These are phyloP conservation scores for Globisporangium carolinianum DNA, from an alignment of 352 stramenopile species.

Conservation along the genomic window DNA sequence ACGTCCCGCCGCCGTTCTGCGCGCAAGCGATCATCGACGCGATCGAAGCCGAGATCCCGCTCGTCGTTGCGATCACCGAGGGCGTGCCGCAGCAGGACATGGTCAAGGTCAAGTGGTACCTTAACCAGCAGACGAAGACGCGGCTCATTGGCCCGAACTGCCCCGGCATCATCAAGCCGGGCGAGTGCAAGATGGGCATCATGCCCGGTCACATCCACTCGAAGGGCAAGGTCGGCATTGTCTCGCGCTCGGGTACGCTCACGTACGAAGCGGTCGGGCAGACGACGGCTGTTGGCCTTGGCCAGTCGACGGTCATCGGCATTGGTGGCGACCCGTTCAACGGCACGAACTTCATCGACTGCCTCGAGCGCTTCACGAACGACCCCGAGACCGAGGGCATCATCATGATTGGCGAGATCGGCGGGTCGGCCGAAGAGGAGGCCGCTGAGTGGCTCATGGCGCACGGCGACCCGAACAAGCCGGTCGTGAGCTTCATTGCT, in stretches of 20 bases:
- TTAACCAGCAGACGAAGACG: conserved; percentile 91
- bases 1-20: conserved; percentile 98
- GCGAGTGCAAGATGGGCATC: conserved; percentile 99
- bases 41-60: conserved; percentile 94
- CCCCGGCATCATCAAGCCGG: conserved; percentile 99
- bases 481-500: conserved; percentile 99
- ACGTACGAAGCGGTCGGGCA: conserved; percentile 99
- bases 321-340: conserved; percentile 99
- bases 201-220: conserved; percentile 99
- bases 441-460: conserved; percentile 97
- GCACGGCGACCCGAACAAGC: conserved; percentile 98
- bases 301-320: conserved; percentile 98
- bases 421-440: conserved; percentile 97
- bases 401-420: conserved; percentile 99
- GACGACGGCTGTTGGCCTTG: conserved; percentile 94
- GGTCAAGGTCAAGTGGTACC: conserved; percentile 96
- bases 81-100: conserved; percentile 99
- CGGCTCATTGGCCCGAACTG: conserved; percentile 99
- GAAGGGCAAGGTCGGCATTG: conserved; percentile 97
- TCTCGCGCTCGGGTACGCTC: conserved; percentile 97
- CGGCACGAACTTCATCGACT: conserved; percentile 99
- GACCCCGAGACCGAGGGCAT: conserved; percentile 98
- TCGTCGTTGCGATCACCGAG: conserved; percentile 98
- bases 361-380: conserved; percentile 98
- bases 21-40: conserved; percentile 98